phyloP scores from a whole-genome alignment of 768 basidiomycete genomes.

The Collybiopsis luxurians region DNA sequence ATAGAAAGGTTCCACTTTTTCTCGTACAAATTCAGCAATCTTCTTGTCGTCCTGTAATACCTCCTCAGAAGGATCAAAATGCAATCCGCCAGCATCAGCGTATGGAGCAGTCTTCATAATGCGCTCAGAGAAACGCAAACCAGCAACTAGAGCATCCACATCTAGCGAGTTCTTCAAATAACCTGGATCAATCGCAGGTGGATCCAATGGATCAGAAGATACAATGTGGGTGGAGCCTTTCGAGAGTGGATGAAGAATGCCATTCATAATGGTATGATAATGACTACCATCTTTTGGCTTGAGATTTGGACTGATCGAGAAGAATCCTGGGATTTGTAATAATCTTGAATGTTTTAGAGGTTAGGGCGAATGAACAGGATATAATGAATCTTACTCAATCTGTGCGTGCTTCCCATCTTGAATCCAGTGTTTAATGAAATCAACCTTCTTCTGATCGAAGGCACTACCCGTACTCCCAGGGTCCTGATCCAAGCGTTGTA shows the following conservation, averaged over 20 bases:
- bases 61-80: constrained; percentile 10
- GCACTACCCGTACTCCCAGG: neutral
- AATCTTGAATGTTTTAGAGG: too few relatives aligned
- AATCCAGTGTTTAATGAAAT: neutral
- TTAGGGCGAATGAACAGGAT: too few relatives aligned
- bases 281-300: neutral
- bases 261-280: constrained; percentile 17
- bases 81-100: neutral
- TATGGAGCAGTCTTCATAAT: constrained; percentile 13
- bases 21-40: constrained; percentile 2
- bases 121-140: constrained; percentile 20
- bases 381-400: neutral
- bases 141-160: constrained; percentile 18
- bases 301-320: neutral
- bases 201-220: constrained; percentile 35
- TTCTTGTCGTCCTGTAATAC: neutral
- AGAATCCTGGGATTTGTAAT: neutral
- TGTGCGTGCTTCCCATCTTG: neutral
- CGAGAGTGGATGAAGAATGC: constrained; percentile 33
- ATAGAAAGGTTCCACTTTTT: neutral
- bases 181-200: constrained; percentile 45
- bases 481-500: neutral
- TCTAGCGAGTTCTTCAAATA: constrained; percentile 30
- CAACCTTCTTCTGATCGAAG: neutral
- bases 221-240: constrained; percentile 41